A percentile compares a stretch with the other conserved stretches of the same genome.
These are phyloP conservation scores for Eucalyptus globulus DNA, from an alignment of 345 rosid genomes.

Conservation along the genomic window DNA sequence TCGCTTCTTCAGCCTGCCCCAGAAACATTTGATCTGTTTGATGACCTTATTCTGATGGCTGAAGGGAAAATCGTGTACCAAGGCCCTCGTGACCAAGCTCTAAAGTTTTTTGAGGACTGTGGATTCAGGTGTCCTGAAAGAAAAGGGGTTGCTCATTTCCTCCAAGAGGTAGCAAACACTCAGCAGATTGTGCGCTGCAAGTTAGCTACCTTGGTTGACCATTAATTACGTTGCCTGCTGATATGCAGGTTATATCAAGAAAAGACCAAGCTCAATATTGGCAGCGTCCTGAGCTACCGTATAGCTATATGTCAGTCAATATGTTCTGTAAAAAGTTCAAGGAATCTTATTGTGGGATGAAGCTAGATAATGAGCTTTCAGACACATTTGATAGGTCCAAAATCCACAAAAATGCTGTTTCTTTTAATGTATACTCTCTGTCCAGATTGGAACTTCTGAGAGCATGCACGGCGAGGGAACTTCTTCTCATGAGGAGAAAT, in stretches of 20 bases:
- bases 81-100: conserved; percentile 26
- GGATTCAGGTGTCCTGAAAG: conserved; percentile 56
- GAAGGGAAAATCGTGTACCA: conserved; percentile 52
- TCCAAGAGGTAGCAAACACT: conserved; percentile 32
- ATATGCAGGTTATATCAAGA: conserved; percentile 38
- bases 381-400: conserved; percentile 18
- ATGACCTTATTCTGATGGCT: conserved; percentile 45
- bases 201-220: not conserved
- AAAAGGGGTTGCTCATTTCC: conserved; percentile 53
- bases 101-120: conserved; percentile 35
- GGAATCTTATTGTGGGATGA: conserved; percentile 11
- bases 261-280: conserved; percentile 66
- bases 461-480: conserved; percentile 47
- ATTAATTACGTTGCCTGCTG: not conserved
- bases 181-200: not conserved
- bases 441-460: conserved; percentile 42
- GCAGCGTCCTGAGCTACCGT: conserved; percentile 9
- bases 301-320: conserved; percentile 23
- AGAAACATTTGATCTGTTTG: conserved; percentile 51
- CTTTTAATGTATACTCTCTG: conserved; percentile 20
- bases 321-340: conserved; percentile 22
- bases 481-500: conserved; percentile 57
- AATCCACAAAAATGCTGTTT: conserved; percentile 25
- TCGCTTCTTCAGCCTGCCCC: conserved; percentile 76
- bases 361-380: conserved; percentile 16